phyloP scores from a whole-genome alignment of 257 asterid species.

The Haberlea rhodopensis region DNA sequence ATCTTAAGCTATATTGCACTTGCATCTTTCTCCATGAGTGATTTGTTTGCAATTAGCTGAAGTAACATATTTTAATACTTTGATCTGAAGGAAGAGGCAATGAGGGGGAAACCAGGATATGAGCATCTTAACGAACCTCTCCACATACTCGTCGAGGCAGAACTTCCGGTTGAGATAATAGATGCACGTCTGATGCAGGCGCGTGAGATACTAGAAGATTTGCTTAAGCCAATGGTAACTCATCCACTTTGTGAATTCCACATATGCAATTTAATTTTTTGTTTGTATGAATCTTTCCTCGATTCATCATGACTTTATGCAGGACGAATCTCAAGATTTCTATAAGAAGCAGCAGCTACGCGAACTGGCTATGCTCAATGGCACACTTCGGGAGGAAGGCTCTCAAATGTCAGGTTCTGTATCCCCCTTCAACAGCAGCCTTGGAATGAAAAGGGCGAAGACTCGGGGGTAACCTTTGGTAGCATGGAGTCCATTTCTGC shows the following conservation, averaged over 20 bases:
- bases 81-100: slow-evolving; percentile 86
- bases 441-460: slow-evolving; percentile 98
- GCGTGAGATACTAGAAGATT: slow-evolving; percentile 82
- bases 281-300: neutral
- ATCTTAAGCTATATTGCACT: neutral
- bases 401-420: slow-evolving; percentile 92
- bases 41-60: slow-evolving; percentile 11
- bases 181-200: slow-evolving; percentile 95
- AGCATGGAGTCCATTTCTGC: slow-evolving; percentile 26
- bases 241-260: slow-evolving; percentile 26
- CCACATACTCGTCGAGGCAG: slow-evolving; percentile 92
- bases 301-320: slow-evolving; percentile 22
- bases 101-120: slow-evolving; percentile 98
- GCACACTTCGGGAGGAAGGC: slow-evolving; percentile 87
- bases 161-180: slow-evolving; percentile 87
- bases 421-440: slow-evolving; percentile 87
- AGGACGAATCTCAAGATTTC: slow-evolving; percentile 91
- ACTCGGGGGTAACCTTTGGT: slow-evolving; percentile 63
- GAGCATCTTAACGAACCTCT: slow-evolving; percentile 97
- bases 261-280: slow-evolving; percentile 1
- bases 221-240: slow-evolving; percentile 91
- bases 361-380: slow-evolving; percentile 90
- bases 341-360: slow-evolving; percentile 92
- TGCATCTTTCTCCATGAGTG: neutral
- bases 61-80: too few relatives aligned